phyloP scores from a whole-genome alignment of 305 asterid species.

The Fraxinus floribunda region DNA sequence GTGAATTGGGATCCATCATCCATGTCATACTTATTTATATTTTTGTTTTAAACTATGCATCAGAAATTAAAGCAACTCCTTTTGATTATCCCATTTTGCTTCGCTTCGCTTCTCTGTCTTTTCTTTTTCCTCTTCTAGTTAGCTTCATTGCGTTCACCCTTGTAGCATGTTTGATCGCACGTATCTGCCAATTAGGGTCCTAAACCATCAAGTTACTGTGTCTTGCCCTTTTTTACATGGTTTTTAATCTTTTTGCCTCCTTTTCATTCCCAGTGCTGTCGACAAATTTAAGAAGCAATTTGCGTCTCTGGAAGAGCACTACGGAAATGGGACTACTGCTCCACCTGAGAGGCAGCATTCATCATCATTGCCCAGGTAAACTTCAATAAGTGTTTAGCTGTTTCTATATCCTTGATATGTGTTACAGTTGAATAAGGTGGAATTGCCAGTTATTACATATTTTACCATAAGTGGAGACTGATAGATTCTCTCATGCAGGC shows the following conservation, averaged over 20 bases:
- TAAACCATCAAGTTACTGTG: neutral
- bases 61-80: neutral
- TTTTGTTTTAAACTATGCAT: neutral
- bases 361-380: constrained; percentile 88
- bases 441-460: neutral
- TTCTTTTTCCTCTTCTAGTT: neutral
- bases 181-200: neutral
- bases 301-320: constrained; percentile 90
- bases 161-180: neutral
- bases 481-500: constrained; percentile 41
- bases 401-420: neutral
- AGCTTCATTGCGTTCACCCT: neutral
- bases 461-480: constrained; percentile 19
- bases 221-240: neutral
- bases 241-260: constrained; percentile 3
- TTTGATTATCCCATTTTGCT: neutral
- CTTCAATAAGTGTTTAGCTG: neutral
- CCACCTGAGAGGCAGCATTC: constrained; percentile 94
- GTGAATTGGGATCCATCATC: neutral
- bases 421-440: neutral
- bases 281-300: constrained; percentile 96
- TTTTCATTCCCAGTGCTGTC: constrained; percentile 62
- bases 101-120: neutral
- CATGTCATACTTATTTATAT: neutral
- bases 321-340: constrained; percentile 77